A percentile compares a stretch with the other conserved stretches of the same genome.
phyloP scores from a whole-genome alignment of 306 rosid species.

The Rosa persica region DNA sequence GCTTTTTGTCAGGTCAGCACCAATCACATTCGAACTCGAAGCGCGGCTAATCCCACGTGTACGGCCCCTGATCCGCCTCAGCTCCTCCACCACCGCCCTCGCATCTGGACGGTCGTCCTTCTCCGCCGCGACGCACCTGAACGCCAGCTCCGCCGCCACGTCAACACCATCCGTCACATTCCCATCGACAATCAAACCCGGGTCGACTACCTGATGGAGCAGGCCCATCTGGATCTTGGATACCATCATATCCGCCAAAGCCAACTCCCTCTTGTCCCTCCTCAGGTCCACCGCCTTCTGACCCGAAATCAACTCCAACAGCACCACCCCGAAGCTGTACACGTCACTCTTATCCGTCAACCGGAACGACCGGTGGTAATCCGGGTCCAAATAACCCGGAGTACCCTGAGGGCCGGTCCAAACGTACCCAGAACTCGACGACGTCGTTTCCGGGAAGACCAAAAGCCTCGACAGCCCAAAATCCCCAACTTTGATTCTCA shows the following conservation, averaged over 20 bases:
- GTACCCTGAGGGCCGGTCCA: conserved; percentile 99
- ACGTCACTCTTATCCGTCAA: conserved; percentile 95
- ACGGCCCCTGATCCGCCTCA: conserved; percentile 48
- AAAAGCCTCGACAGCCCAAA: conserved; percentile 86
- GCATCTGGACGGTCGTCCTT: conserved; percentile 91
- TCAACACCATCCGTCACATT: conserved; percentile 40
- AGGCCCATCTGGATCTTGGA: conserved; percentile 82
- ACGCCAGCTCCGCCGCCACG: conserved; percentile 81
- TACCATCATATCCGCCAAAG: conserved; percentile 82
- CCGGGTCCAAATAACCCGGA: conserved; percentile 95
- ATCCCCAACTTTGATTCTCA: conserved; percentile 91
- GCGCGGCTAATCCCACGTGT: conserved; percentile 27
- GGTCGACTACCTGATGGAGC: conserved; percentile 73
- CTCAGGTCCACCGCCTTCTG: conserved; percentile 72
- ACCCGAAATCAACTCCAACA: conserved; percentile 76
- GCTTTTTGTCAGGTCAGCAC: conserved; percentile 36
- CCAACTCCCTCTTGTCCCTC: conserved; percentile 75
- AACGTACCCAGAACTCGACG: conserved; percentile 56
- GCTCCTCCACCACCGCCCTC: conserved; percentile 78
- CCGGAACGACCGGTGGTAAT: conserved; percentile 84
- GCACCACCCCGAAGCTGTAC: conserved; percentile 89
- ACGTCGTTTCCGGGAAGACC: conserved; percentile 51
- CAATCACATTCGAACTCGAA: conserved; percentile 27
- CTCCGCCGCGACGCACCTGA: conserved; percentile 90
- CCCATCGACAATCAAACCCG: conserved; percentile 42